phyloP scores from a whole-genome alignment of 441 rosid genomes.

The Melastoma candidum region DNA sequence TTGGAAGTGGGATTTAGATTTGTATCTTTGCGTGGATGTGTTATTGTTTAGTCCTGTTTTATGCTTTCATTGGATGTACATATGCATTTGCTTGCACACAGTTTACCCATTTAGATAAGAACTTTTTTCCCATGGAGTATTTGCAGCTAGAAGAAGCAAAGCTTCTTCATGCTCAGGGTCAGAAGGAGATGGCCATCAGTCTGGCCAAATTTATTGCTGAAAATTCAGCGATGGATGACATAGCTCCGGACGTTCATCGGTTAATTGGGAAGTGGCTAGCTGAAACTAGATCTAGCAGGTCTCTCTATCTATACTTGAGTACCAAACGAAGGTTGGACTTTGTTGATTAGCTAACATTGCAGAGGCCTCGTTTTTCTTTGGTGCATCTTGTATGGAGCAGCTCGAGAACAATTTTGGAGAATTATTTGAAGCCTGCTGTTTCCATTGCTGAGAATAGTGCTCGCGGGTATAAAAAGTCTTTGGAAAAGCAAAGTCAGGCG shows the following conservation, averaged over 20 bases:
- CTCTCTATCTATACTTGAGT: constrained; percentile 8
- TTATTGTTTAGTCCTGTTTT: too few relatives aligned
- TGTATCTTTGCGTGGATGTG: too few relatives aligned
- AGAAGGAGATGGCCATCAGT: constrained; percentile 90
- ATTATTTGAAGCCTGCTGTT: constrained; percentile 91
- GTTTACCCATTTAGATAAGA: not conserved
- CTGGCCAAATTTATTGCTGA: constrained; percentile 75
- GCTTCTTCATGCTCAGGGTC: constrained; percentile 89
- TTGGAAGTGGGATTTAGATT: too few relatives aligned
- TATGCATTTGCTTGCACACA: constrained; percentile 2
- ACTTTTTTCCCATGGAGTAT: constrained; percentile 3
- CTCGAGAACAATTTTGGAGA: constrained; percentile 90
- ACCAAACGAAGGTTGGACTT: constrained; percentile 12
- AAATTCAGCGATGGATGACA: constrained; percentile 55
- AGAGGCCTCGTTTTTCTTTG: constrained; percentile 14
- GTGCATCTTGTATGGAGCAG: constrained; percentile 30
- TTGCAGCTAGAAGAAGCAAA: constrained; percentile 95
- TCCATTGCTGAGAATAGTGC: constrained; percentile 57
- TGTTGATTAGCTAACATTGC: constrained; percentile 11
- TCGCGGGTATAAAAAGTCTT: constrained; percentile 47
- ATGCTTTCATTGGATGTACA: not conserved
- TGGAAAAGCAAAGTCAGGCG: constrained; percentile 73
- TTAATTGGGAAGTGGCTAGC: constrained; percentile 98
- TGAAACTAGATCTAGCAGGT: constrained; percentile 97
- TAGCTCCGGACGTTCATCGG: constrained; percentile 69